Evolutionary conservation across 306 rosid genomes (phyloP), one percentile per base, ranked within the genome.

Genomic region (Corylus americana): DNA sequence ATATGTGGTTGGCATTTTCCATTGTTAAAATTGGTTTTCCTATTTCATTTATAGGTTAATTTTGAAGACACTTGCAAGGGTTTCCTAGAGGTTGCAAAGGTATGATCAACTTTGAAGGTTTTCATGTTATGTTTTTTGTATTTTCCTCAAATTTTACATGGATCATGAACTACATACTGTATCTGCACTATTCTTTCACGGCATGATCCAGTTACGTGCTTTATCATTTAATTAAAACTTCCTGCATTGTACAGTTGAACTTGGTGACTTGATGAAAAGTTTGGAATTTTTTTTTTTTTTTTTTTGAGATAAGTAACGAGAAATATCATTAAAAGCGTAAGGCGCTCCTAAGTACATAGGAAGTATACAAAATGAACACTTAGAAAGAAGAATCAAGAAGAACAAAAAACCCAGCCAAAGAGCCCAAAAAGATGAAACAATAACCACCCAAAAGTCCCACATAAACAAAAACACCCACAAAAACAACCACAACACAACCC

Each of bases 1-100:
- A 37, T n/a, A 37, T 27, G 73, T n/a, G 50, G 55, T 55, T 13
- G 22, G 35, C 39, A 53, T 53, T 77, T 77, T 76, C 45, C 67
- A 68, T 47, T 69, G 27, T 77, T 16, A 67, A 11, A 27, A 50
- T 59, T 69, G 64, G 75, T 59, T 16, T 57, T 81, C 37, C 73
- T 82, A 37, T 77, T 78, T 82, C 76, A 53, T 77, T n/a, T 78
- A 55, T 89, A 95, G 98, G 97, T 95, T 78, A 92, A 95, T 82
- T 95, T 95, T 86, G 99, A 93, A 92, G 98, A 95, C 76, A 93
- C 98, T 54, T 91, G 98, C 89, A 95, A 95, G 81, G 99, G 99
- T 47, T 95, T 93, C 84, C 91, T 95, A 27, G 99, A 95, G 80
- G 96, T 95, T 85, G 98, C 99, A 10, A 93, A 95, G 98, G 99